A percentile compares a stretch with the other conserved stretches of the same genome.
Conservation (phyloP, 169 alveolate species). For the Perkinsus olseni region DNA sequence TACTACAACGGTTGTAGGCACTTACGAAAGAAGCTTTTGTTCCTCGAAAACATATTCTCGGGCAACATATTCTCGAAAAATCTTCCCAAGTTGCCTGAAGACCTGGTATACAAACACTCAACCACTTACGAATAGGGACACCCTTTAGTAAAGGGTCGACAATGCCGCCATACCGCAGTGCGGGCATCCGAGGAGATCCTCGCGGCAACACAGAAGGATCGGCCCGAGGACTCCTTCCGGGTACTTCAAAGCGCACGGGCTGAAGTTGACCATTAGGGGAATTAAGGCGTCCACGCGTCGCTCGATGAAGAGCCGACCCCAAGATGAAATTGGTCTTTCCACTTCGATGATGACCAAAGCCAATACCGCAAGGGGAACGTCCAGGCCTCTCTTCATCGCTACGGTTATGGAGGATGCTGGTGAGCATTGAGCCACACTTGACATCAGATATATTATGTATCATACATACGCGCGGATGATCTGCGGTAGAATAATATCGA, state of each 20-base stretch:
- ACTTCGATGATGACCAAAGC: background rate
- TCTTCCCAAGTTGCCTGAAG: too few species aligned
- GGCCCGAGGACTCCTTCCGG: background rate
- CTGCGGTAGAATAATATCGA: background rate
- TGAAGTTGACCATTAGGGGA: background rate
- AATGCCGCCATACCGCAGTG: too few species aligned
- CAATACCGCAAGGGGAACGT: background rate
- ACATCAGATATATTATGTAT: background rate
- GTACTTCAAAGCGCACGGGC: background rate
- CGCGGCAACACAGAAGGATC: background rate
- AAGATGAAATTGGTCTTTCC: background rate
- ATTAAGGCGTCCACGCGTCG: background rate
- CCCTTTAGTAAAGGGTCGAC: too few species aligned
- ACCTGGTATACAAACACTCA: too few species aligned
- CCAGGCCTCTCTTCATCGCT: background rate
- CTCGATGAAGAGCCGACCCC: background rate
- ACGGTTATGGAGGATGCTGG: background rate
- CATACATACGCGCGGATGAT: background rate
- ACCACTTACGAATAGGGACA: too few species aligned
- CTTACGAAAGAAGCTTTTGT: background rate
- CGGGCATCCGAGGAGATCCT: background rate
- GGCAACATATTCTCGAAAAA: too few species aligned
- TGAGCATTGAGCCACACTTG: background rate
- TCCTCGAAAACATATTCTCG: too few species aligned
- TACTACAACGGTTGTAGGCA: too few species aligned